A percentile compares a stretch with the other conserved stretches of the same genome.
phyloP scores from a whole-genome alignment of 2,329 filamentous ascomycete species.

The Verticillium nubilum region DNA sequence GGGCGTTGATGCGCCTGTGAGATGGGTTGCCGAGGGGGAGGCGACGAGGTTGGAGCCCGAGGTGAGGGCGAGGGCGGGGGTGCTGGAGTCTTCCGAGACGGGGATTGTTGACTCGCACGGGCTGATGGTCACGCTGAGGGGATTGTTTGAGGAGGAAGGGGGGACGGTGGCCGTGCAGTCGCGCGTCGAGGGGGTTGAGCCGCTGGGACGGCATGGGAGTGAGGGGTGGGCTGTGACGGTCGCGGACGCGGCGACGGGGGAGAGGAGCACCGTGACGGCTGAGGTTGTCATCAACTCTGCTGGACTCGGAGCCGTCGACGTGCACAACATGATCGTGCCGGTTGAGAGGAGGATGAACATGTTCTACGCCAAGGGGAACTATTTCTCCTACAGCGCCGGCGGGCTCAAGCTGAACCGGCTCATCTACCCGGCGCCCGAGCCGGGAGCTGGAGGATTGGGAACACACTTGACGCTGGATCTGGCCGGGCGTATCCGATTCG shows the following conservation, averaged over 20 bases:
- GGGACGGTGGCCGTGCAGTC: conserved; percentile 69
- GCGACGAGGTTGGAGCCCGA: conserved; percentile 64
- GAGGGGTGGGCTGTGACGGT: conserved; percentile 66
- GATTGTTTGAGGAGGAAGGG: conserved; percentile 69
- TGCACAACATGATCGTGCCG: conserved; percentile 79
- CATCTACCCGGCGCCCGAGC: conserved; percentile 80
- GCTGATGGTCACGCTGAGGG: conserved; percentile 76
- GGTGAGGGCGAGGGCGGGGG: conserved; percentile 64
- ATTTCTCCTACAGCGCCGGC: conserved; percentile 69
- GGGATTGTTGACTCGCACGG: conserved; percentile 87
- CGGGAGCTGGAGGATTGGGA: conserved; percentile 78
- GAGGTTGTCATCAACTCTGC: conserved; percentile 81
- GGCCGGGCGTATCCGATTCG: conserved; percentile 78
- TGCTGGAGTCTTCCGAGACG: conserved; percentile 79
- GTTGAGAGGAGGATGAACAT: conserved; percentile 49
- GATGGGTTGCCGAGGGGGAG: conserved; percentile 62
- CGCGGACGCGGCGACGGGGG: conserved; percentile 37
- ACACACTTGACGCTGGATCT: conserved; percentile 93
- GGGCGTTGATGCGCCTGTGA: conserved; percentile 56
- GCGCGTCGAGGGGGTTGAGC: conserved; percentile 54
- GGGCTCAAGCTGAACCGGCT: conserved; percentile 62
- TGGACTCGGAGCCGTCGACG: conserved; percentile 67
- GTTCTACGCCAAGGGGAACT: conserved; percentile 90
- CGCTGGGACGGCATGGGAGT: conserved; percentile 39
- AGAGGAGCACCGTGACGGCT: conserved; percentile 57